Evolutionary conservation across 2,329 filamentous ascomycete species (phyloP).

Genomic region (Hypoxylon sp.): DNA sequence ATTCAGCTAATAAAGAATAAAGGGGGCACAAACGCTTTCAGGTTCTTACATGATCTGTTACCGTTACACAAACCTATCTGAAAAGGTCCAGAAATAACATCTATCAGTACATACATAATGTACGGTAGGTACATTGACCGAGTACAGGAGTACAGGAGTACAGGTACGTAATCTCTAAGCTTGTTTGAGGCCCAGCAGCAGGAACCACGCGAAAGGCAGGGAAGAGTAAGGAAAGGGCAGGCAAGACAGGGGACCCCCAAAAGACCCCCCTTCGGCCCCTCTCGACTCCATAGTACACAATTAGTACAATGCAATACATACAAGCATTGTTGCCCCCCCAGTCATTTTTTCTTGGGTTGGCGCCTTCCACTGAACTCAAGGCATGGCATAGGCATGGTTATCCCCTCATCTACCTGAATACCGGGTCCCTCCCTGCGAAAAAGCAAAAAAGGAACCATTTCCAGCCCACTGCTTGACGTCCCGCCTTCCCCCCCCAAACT

Average conservation of each 20-base stretch:
- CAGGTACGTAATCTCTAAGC: conserved; percentile 33
- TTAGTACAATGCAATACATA: conserved; percentile 37
- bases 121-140: conserved; percentile 1
- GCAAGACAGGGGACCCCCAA: conserved; percentile 13
- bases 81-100: conserved; percentile 16
- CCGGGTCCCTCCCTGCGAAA: conserved; percentile 47
- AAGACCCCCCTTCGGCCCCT: conserved; percentile 26
- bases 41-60: conserved; percentile 27
- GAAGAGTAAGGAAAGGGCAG: conserved; percentile 17
- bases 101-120: background rate
- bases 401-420: conserved; percentile 52
- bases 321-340: conserved; percentile 30
- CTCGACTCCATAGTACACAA: conserved; percentile 38
- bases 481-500: conserved; percentile 28
- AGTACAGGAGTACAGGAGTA: conserved; percentile 19
- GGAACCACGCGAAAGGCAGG: conserved; percentile 42
- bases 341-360: conserved; percentile 38
- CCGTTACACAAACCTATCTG: conserved; percentile 34
- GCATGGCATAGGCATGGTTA: conserved; percentile 44
- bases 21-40: conserved; percentile 13
- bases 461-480: conserved; percentile 30
- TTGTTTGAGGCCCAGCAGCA: conserved; percentile 35
- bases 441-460: conserved; percentile 42
- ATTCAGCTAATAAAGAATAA: conserved; percentile 11
- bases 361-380: conserved; percentile 43